phyloP scores from a whole-genome alignment of 306 rosid genomes.

The Neltuma alba region DNA sequence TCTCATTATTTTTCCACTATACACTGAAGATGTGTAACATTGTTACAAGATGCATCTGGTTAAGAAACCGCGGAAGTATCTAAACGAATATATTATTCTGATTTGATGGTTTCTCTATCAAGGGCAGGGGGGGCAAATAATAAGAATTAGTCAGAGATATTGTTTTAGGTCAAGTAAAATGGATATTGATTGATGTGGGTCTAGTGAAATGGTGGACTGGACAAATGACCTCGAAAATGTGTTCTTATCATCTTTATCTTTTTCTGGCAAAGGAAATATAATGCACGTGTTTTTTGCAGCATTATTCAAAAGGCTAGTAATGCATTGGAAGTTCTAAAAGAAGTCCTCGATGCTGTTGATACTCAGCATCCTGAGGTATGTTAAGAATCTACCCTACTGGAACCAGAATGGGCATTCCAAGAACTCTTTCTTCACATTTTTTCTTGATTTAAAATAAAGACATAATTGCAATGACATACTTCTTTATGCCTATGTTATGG shows the following conservation, averaged over 20 bases:
- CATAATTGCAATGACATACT: not conserved
- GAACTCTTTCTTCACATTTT: constrained; percentile 1
- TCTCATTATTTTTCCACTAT: not conserved
- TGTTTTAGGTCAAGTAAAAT: constrained; percentile 31
- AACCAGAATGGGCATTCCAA: constrained; percentile 27
- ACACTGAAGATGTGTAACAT: no score
- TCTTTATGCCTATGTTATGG: not conserved
- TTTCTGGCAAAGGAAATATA: constrained; percentile 15
- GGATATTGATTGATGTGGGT: constrained; percentile 4
- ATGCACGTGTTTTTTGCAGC: constrained; percentile 56
- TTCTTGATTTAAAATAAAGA: constrained; percentile 20
- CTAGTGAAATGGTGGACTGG: constrained; percentile 28
- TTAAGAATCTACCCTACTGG: constrained; percentile 29
- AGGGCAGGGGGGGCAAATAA: not conserved
- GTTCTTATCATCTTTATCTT: constrained; percentile 17
- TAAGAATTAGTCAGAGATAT: not conserved
- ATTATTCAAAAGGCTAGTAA: constrained; percentile 87
- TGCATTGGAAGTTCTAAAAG: constrained; percentile 78
- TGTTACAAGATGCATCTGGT: not conserved
- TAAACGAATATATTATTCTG: constrained; percentile 13
- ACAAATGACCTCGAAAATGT: constrained; percentile 2
- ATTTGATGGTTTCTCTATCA: not conserved
- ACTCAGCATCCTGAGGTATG: constrained; percentile 78
- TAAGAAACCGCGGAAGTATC: not conserved
- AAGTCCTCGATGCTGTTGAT: constrained; percentile 92